phyloP scores from a whole-genome alignment of 371 early-diverging fungal species.

The Mucor racemosus region DNA sequence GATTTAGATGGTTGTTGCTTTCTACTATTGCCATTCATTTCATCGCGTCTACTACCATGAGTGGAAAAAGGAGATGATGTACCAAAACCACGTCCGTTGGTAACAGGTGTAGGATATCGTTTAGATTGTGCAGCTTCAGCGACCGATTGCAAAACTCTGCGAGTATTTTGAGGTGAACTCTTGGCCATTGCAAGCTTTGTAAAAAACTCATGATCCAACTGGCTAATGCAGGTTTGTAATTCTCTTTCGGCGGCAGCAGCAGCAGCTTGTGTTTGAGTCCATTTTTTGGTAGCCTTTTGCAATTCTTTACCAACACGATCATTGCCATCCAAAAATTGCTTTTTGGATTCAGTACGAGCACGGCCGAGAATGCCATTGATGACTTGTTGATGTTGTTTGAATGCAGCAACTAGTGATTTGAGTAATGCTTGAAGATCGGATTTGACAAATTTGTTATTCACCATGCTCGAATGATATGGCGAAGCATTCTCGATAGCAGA shows the following conservation, averaged over 20 bases:
- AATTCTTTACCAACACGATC: constrained; percentile 48
- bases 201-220: constrained; percentile 50
- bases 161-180: constrained; percentile 8
- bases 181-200: constrained; percentile 52
- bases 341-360: constrained; percentile 35
- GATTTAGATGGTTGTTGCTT: constrained; percentile 13
- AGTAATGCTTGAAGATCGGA: constrained; percentile 56
- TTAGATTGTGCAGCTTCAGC: constrained; percentile 9
- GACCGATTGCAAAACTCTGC: constrained; percentile 4
- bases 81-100: background rate
- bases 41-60: background rate
- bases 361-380: constrained; percentile 42
- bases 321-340: constrained; percentile 31
- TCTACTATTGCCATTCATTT: background rate
- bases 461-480: constrained; percentile 40
- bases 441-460: constrained; percentile 46
- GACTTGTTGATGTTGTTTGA: constrained; percentile 47
- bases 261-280: constrained; percentile 42
- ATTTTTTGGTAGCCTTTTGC: constrained; percentile 43
- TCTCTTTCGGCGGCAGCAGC: constrained; percentile 41
- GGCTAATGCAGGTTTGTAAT: constrained; percentile 40
- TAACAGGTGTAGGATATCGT: background rate
- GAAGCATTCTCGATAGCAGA: constrained; percentile 47
- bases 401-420: constrained; percentile 49
- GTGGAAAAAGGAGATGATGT: constrained; percentile 9